Base-by-base conservation (phyloP, 2,329 filamentous ascomycete species). In the Rosellinia necatrix region DNA sequence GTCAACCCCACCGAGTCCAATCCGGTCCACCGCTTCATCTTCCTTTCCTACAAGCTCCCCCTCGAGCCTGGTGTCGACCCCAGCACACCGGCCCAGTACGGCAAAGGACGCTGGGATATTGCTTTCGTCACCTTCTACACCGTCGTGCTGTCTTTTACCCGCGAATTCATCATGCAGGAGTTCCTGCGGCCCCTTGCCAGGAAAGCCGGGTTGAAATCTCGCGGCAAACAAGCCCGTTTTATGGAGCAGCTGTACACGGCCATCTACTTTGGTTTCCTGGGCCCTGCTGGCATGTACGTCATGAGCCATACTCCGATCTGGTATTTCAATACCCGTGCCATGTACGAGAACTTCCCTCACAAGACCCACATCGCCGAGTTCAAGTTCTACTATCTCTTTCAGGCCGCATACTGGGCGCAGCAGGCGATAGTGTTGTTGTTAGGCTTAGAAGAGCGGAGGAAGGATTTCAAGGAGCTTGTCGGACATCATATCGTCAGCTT, bases 191-290 rank as follows among this genome's bases (percentile, higher is more conserved):
- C 92, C 0, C 78, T 92, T 59, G 91, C 91, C 5, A 79, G 84
- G 38, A 80, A 78, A 64, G 85, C 79, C 51, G 89, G 90, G 13
- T 85, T 97, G 68, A 81, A 77, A 58, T 85, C 83, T 60, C 83
- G 87, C 53, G 85, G 81, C 61, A 97, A 96, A 77, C 91, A 94
- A 69, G 83, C 87, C 13, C 88, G 92, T 29, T 97, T 96, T 80
- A 94, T 96, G 90, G 92, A 97, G 74, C 92, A 97, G 76, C 85
- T 89, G 69, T 97, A 97, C 76, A 96, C 92, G 1, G 92, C 92
- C 22, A 78, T 96, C 50, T 97, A 97, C 81, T 96, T 96, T 73
- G 85, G 75, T 40, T 72, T 94, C 55, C 86, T 96, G 54, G 91
- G 91, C 1, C 92, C 92, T 1, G 87, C 87, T 52, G 92, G 92